These are phyloP conservation scores for Ilyonectria mors-panacis DNA, from an alignment of 2,329 filamentous ascomycete species.

Conservation along the genomic window DNA sequence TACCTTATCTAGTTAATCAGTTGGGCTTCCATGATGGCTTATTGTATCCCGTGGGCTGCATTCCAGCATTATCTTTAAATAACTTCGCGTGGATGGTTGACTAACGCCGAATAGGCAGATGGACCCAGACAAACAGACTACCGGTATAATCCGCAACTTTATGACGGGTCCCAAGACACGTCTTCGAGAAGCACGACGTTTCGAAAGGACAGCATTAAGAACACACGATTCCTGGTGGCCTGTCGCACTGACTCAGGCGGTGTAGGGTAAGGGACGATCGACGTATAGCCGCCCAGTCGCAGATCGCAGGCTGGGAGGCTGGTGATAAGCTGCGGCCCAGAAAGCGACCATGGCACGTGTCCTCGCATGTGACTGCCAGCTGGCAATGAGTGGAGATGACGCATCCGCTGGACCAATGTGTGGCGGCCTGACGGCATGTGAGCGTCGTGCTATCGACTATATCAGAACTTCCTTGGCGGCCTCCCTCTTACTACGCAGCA, in stretches of 20 bases:
- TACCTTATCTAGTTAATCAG: background rate
- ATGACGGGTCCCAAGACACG: conserved; percentile 7
- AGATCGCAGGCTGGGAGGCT: background rate
- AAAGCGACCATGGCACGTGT: conserved; percentile 41
- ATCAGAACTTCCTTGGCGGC: conserved; percentile 22
- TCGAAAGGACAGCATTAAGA: background rate
- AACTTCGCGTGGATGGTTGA: background rate
- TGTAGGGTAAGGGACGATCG: conserved; percentile 23
- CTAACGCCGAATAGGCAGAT: background rate
- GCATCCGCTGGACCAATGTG: conserved; percentile 44
- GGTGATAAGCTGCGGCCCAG: background rate
- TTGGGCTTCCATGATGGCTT: background rate
- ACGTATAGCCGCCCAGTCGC: background rate
- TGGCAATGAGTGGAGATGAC: conserved; percentile 47
- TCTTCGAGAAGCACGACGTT: background rate
- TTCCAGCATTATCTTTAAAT: background rate
- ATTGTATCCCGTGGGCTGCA: background rate
- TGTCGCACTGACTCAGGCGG: background rate
- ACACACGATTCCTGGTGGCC: background rate
- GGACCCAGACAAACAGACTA: conserved; percentile 2
- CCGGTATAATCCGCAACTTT: conserved; percentile 1
- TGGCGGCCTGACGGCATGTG: conserved; percentile 44
- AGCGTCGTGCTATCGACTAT: conserved; percentile 26
- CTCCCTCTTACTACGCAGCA: conserved; percentile 1
- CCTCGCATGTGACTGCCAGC: conserved; percentile 49